Evolutionary conservation across 768 basidiomycete genomes (phyloP).

Genomic region (Trametes cinnabarina): DNA sequence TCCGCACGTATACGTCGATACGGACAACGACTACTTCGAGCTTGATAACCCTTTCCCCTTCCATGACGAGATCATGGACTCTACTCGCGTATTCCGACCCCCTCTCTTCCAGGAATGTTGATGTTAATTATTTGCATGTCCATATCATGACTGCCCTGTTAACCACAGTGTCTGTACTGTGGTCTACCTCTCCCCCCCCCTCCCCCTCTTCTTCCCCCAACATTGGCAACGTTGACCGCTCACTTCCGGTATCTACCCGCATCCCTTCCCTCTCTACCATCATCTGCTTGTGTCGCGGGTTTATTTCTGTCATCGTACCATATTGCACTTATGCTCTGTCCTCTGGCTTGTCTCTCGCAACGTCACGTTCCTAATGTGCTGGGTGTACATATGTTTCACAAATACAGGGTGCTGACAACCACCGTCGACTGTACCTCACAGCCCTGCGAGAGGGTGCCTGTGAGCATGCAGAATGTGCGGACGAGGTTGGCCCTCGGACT

Average conservation of each 20-base stretch:
- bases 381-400: conserved; percentile 17
- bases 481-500: too few relatives aligned
- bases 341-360: not conserved
- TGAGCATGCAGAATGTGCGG: too few relatives aligned
- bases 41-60: conserved; percentile 76
- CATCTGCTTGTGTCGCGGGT: conserved; percentile 17
- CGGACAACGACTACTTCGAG: conserved; percentile 60
- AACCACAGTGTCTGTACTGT: conserved; percentile 5
- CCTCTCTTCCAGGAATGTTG: conserved; percentile 56
- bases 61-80: conserved; percentile 49
- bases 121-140: conserved; percentile 36
- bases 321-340: conserved; percentile 20
- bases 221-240: too few relatives aligned
- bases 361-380: conserved; percentile 15
- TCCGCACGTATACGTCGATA: conserved; percentile 60
- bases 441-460: not conserved
- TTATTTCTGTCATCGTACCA: conserved; percentile 15
- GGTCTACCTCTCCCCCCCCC: conserved; percentile 1
- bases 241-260: not conserved
- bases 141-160: conserved; percentile 16
- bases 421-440: conserved; percentile 7
- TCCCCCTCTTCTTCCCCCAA: not conserved
- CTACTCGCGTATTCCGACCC: conserved; percentile 33
- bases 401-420: conserved; percentile 22
- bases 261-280: not conserved